Conservation (phyloP, 495 filamentous ascomycete genomes). For the Penicillium paradoxum region DNA sequence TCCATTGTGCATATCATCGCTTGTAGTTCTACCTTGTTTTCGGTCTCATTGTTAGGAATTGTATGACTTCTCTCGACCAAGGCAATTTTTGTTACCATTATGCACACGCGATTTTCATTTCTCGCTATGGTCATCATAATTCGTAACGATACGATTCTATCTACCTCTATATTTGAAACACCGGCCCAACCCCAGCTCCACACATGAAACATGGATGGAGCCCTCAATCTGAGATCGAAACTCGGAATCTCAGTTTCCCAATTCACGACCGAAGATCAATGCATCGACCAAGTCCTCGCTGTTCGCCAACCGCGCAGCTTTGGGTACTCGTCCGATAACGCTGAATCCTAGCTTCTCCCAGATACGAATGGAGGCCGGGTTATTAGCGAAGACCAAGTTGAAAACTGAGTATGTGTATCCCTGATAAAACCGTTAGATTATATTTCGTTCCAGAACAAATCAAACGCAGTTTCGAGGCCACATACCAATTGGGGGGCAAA, state of each 20-base stretch:
- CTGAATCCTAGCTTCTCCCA: constrained; percentile 97
- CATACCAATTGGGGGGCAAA: constrained; percentile 84
- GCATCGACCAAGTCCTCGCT: constrained; percentile 44
- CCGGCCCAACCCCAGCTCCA: neutral
- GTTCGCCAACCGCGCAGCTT: constrained; percentile 37
- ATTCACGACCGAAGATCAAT: constrained; percentile 41
- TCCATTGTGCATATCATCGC: constrained; percentile 19
- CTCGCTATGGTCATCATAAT: neutral
- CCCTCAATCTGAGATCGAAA: neutral
- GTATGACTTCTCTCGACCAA: neutral
- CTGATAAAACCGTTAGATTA: constrained; percentile 22
- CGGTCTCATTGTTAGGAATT: neutral
- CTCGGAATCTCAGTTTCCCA: constrained; percentile 16
- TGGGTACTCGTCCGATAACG: constrained; percentile 76
- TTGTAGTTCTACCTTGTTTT: constrained; percentile 18
- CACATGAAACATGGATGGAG: constrained; percentile 1
- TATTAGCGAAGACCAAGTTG: constrained; percentile 98
- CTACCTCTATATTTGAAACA: neutral
- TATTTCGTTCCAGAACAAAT: neutral
- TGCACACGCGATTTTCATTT: neutral
- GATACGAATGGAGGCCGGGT: constrained; percentile 86
- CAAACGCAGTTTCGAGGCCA: neutral
- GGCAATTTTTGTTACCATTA: neutral
- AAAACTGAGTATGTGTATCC: constrained; percentile 97
- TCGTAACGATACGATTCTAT: constrained; percentile 4